phyloP scores from a whole-genome alignment of 768 basidiomycete genomes.

The Tulasnella sp. region DNA sequence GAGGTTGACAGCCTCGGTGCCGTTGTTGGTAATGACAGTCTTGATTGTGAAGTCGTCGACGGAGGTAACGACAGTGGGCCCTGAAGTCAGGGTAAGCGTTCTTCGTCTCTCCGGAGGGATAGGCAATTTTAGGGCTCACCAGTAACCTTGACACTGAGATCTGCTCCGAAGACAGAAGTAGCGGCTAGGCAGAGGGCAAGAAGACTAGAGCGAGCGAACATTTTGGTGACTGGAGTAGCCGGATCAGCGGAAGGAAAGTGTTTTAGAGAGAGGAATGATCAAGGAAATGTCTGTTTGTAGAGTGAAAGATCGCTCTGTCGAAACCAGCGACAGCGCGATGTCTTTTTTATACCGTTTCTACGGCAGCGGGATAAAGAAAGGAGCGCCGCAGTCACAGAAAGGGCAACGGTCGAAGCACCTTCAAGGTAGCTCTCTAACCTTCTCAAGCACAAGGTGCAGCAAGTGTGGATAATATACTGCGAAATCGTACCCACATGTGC shows the following conservation, averaged over 20 bases:
- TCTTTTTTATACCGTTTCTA: neutral
- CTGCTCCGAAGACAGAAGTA: slow-evolving; percentile 4
- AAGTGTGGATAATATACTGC: neutral
- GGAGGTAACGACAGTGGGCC: neutral
- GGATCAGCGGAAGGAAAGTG: neutral
- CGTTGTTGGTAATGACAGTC: slow-evolving; percentile 29
- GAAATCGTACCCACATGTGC: neutral
- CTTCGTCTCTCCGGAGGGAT: too few relatives aligned
- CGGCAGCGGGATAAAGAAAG: neutral
- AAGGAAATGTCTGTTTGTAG: neutral
- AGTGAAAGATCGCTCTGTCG: neutral
- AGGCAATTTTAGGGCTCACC: neutral
- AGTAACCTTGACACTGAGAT: slow-evolving; percentile 25
- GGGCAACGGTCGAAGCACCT: neutral
- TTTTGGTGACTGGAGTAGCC: neutral
- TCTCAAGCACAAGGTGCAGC: neutral
- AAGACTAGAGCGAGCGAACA: slow-evolving; percentile 17
- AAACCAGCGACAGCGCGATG: neutral
- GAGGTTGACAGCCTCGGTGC: slow-evolving; percentile 15
- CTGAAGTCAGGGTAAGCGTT: neutral
- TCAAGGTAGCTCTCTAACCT: slow-evolving; percentile 2
- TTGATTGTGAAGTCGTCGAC: slow-evolving; percentile 23
- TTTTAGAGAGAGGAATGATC: neutral
- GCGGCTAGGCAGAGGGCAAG: slow-evolving; percentile 24
- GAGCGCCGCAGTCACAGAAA: neutral